Conservation (phyloP, 352 stramenopile species). For the Pythium pyrilobum region DNA sequence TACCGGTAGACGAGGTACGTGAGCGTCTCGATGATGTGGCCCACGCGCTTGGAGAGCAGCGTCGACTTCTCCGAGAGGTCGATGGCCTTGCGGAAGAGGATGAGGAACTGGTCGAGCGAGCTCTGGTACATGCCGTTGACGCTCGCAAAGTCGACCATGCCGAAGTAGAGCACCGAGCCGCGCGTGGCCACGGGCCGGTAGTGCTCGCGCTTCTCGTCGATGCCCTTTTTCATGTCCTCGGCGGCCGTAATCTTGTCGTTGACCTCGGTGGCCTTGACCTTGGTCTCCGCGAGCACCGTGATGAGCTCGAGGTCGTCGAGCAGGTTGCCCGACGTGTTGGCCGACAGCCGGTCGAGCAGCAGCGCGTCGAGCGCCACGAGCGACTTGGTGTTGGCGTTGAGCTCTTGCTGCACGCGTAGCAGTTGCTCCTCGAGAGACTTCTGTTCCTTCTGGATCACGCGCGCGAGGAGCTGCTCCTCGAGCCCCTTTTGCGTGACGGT, state of each 20-base stretch:
- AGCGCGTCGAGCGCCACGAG: slow-evolving; percentile 81
- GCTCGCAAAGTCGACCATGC: slow-evolving; percentile 79
- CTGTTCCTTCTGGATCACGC: slow-evolving; percentile 91
- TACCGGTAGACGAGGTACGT: slow-evolving; percentile 79
- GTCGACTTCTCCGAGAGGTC: slow-evolving; percentile 74
- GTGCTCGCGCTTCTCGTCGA: slow-evolving; percentile 90
- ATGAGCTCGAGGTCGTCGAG: slow-evolving; percentile 88
- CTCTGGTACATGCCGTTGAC: slow-evolving; percentile 92
- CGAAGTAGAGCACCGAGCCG: slow-evolving; percentile 88
- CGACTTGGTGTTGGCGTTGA: slow-evolving; percentile 85
- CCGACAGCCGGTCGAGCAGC: slow-evolving; percentile 81
- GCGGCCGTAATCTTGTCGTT: slow-evolving; percentile 89
- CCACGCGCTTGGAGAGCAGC: slow-evolving; percentile 81
- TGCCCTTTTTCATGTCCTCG: slow-evolving; percentile 81
- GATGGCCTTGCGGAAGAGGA: slow-evolving; percentile 81
- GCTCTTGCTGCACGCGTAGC: slow-evolving; percentile 76
- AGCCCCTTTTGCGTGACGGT: slow-evolving; percentile 89
- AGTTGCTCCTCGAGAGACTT: slow-evolving; percentile 87
- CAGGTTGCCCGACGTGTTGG: slow-evolving; percentile 78
- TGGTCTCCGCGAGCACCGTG: slow-evolving; percentile 80
- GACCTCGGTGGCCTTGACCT: slow-evolving; percentile 86
- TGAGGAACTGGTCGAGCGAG: slow-evolving; percentile 87
- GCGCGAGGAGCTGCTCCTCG: slow-evolving; percentile 87
- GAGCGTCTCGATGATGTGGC: slow-evolving; percentile 83
- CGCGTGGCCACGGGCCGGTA: slow-evolving; percentile 87